phyloP scores from a whole-genome alignment of 192 early-diverging fungal species.

The Chytriomyces confervae region DNA sequence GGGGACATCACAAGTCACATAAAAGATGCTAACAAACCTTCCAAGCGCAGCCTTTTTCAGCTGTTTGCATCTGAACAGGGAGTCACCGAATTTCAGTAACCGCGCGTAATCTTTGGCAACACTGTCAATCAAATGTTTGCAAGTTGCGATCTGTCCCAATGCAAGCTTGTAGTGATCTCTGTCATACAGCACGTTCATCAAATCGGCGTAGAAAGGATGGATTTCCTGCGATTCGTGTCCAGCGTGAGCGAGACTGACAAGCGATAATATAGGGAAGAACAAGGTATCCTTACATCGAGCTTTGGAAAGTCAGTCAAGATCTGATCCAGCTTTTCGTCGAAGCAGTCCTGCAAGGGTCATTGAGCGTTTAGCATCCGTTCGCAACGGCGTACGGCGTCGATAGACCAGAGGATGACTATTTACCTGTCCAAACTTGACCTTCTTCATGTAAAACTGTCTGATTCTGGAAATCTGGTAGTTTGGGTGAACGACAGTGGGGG shows the following conservation, averaged over 20 bases:
- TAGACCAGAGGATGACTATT: conserved; percentile 41
- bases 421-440: conserved; percentile 97
- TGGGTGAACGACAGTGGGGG: conserved; percentile 93
- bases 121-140: conserved; percentile 93
- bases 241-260: neutral
- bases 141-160: conserved; percentile 97
- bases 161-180: conserved; percentile 99
- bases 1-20: neutral
- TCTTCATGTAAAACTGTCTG: conserved; percentile 98
- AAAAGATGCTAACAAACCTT: conserved; percentile 47
- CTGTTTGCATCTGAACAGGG: conserved; percentile 98
- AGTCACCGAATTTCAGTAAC: conserved; percentile 99
- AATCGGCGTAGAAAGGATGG: conserved; percentile 99
- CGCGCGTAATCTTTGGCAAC: conserved; percentile 98
- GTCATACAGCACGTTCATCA: conserved; percentile 99
- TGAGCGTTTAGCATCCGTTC: neutral
- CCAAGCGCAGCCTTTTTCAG: conserved; percentile 97
- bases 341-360: conserved; percentile 54
- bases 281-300: conserved; percentile 76
- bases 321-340: conserved; percentile 94
- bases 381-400: neutral
- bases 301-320: conserved; percentile 98
- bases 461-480: conserved; percentile 98
- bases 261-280: too few relatives aligned
- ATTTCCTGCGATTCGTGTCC: conserved; percentile 72